Base-by-base conservation (phyloP, 768 basidiomycete species). In the Xerocomus spinulosus region DNA sequence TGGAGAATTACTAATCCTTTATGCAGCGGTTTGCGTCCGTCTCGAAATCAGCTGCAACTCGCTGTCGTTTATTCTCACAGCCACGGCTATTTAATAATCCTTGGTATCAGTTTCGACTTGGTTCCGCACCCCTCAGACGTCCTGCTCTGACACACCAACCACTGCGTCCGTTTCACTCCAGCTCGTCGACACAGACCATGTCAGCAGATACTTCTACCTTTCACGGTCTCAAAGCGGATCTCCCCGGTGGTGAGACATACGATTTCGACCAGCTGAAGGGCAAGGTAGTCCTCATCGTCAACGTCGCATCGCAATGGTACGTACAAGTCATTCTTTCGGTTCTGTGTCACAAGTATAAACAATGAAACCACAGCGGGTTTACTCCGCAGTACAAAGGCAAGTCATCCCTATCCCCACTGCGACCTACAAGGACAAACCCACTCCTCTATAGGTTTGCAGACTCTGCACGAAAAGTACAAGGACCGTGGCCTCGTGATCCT, bases 391-490 rank as follows among this genome's bases (percentile, higher is more conserved):
- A 87, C 67, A 80, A 74, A 63, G 86, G 83, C 78, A 47, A 36
- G 60, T n/a, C 20, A 39, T 28, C 45, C 15, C 21, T 35, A 34
- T 24, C 17, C 42, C 24, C n/a, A 15, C 12, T 12, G 23, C 6
- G 18, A 34, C 24, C 61, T 8, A 14, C 23, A 8, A 24, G 9
- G 35, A 46, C 32, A 8, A 34, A 28, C 38, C 32, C 24, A 25
- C n/a, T 12, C 23, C 4, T 17, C 14, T 21, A 43, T 57, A 77
- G 92, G 89, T 38, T 80, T 97, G 20, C 88, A 97, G 68, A 69
- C 70, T 15, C 72, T 93, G 15, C 80, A 94, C 66, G 78, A 92
- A 46, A 87, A 87, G 62, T 87, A 91, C 73, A 83, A 86, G 62
- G 83, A 84, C 43, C 70, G 77, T 46, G 88, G 76, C 6, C 75